Base-by-base conservation (phyloP, 345 rosid genomes). In the Syzygium jambos region DNA sequence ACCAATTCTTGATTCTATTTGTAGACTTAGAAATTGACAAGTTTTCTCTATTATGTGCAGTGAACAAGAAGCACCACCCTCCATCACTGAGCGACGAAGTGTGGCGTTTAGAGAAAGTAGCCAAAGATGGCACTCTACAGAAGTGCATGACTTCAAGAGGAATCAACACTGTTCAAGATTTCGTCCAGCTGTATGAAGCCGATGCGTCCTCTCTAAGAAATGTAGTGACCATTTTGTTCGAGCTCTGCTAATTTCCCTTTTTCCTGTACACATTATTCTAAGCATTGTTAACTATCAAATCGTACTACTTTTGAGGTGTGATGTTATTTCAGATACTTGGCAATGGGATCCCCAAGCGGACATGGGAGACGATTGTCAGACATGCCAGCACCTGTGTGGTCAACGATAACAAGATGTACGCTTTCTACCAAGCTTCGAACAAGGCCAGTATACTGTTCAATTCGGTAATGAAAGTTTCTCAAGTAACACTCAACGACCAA, bases 371-470 rank as follows among this genome's bases (percentile, higher is more conserved):
- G 52, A 95, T 96, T 82, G 87, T 93, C 83, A 89, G 89, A 6
- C 99, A 97, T 51, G 98, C 98, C 4, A 85, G 57, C 21, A 11
- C 82, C 7, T 97, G 99, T 90, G 94, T 89, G 86, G 25, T 91
- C 49, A 93, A 95, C 30, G 95, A 91, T 85, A 88, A 88, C 51
- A 93, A 92, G 87, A 80, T 90, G 27, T 93, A 91, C 80, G 27
- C 83, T 57, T 95, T 92, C 90, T 23, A 85, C 53, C 89, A 89
- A 86, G 78, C 63, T 59, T 88, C 84, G 34, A 87, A 85, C 43
- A 89, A 90, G n/a, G 87, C 87, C n/a, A 85, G 88, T 34, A 91
- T 97, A 29, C 87, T 94, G 29, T 88, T 95, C 59, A 89, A 94
- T 87, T 94, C 95, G 49, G 88, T 94, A 25, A 93, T 88, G 88